Base-by-base conservation (phyloP, 441 rosid genomes). In the Monsonia emarginata region DNA sequence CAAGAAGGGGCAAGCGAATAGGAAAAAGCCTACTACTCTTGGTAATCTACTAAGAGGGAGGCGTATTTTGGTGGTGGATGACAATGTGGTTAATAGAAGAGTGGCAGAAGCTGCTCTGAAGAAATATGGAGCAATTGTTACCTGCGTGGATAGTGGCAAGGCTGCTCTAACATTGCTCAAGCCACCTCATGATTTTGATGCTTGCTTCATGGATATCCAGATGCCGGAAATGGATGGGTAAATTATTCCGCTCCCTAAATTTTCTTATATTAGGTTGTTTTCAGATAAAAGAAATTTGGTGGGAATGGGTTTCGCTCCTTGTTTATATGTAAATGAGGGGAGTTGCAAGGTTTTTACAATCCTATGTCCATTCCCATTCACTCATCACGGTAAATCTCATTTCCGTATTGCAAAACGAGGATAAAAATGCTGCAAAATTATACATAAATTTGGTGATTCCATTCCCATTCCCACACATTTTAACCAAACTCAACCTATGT, bases 211-310 rank as follows among this genome's bases (percentile, higher is more conserved):
- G 97, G 98, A 93, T 76, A 82, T 88, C 74, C 95, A 90, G 68
- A 93, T 93, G 98, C 98, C 98, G n/a, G 98, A 86, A 80, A 86
- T 90, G 88, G 96, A 93, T 27, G 98, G 97, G 97, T 93, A 86
- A 74, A 64, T 7, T 19, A 56, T 13, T 25, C 3, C 7, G 9
- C 19, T 18, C 7, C 54, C 54, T 46, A n/a, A 46, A 1, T 26
- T 2, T 32, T 13, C 66, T 52, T 22, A 26, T 16, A 30, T 26
- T n/a, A 30, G 18, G 50, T 27, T 34, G 24, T 40, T 44, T 16
- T 8, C 36, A 44, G 31, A 11, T 28, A 38, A 65, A 19, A 10
- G 14, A 10, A 10, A 38, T 38, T n/a, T n/a, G n/a, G n/a, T n/a
- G n/a, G n/a, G n/a, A n/a, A n/a, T n/a, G n/a, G 44, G 44, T 38